Evolutionary conservation across 371 early-diverging fungal genomes (phyloP).

Genomic region (Mucor saturninus): DNA sequence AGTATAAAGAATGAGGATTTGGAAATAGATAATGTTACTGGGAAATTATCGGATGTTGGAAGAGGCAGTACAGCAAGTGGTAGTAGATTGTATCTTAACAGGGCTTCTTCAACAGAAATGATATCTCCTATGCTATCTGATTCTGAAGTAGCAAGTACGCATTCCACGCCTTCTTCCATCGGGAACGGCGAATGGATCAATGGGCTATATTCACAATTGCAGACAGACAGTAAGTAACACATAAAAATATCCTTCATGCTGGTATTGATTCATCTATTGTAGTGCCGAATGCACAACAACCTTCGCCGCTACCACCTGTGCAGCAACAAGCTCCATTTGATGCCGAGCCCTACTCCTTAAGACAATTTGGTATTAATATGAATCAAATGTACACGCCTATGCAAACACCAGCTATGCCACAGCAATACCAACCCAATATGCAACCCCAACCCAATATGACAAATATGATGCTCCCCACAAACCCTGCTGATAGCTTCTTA

Average conservation of each 20-base stretch:
- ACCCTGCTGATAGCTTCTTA: slow-evolving; percentile 25
- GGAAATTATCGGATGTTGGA: slow-evolving; percentile 28
- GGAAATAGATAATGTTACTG: neutral
- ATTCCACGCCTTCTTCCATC: slow-evolving; percentile 32
- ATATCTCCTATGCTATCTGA: slow-evolving; percentile 19
- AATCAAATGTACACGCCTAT: slow-evolving; percentile 16
- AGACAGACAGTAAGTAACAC: slow-evolving; percentile 13
- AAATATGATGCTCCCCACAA: slow-evolving; percentile 6
- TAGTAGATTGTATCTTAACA: neutral
- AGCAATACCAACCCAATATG: neutral
- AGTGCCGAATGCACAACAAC: slow-evolving; percentile 3
- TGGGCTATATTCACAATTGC: slow-evolving; percentile 37
- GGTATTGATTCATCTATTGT: neutral
- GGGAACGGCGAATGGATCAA: slow-evolving; percentile 49
- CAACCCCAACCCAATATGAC: neutral
- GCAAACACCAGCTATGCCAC: neutral
- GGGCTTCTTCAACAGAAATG: slow-evolving; percentile 7
- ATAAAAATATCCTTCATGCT: slow-evolving; percentile 15
- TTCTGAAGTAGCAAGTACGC: slow-evolving; percentile 25
- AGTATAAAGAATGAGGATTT: neutral
- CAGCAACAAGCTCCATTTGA: slow-evolving; percentile 10
- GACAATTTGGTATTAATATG: slow-evolving; percentile 42
- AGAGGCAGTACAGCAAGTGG: slow-evolving; percentile 11
- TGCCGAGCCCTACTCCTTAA: slow-evolving; percentile 35
- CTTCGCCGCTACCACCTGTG: neutral